Evolutionary conservation across 2,329 filamentous ascomycete genomes (phyloP), one percentile per base, ranked within the genome.

Genomic region (Nannizzia gypsea): DNA sequence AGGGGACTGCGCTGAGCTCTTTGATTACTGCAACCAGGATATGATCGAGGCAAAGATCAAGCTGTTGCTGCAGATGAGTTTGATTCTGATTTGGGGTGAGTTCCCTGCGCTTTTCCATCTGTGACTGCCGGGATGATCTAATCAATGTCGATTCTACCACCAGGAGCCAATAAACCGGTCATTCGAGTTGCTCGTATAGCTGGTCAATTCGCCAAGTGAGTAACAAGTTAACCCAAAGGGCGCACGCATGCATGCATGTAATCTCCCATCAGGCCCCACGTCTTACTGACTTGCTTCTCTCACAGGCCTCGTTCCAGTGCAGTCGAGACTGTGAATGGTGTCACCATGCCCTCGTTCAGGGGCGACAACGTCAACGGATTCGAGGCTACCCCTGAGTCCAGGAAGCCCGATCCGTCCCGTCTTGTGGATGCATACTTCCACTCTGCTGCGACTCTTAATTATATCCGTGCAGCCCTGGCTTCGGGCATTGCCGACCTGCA

Each of bases 11-110:
- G 93, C 93, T 15, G 93, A 99, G 77, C 82, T 97, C 8, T 99
- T 99, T 69, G 90, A 93, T 73, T 99, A 99, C 78, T 99, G 93
- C 74, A 86, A 88, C 67, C 87, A 90, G 71, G 82, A 83, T 13
- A 87, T 88, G 65, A 96, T 99, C 66, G 90, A 97, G 75, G 87
- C 89, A 64, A 99, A 97, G 79, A 90, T 97, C 74, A 97, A 97
- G 77, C 83, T 99, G 26, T 81, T 99, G 31, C 78, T 99, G 62
- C 93, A 99, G 76, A 97, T 99, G 92, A 95, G 89, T 65, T 77
- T 99, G 66, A 89, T 99, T 0, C 80, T 99, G 62, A 91, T 97
- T 72, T 96, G 91, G 87, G 93, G 73, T 75, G 68, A 40, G 89
- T 61, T 24, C 11, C 13, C 44, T 24, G 17, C 24, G 34, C 22